These are phyloP conservation scores for Volvox africanus DNA, from an alignment of 139 green algal species.

Conservation along the genomic window DNA sequence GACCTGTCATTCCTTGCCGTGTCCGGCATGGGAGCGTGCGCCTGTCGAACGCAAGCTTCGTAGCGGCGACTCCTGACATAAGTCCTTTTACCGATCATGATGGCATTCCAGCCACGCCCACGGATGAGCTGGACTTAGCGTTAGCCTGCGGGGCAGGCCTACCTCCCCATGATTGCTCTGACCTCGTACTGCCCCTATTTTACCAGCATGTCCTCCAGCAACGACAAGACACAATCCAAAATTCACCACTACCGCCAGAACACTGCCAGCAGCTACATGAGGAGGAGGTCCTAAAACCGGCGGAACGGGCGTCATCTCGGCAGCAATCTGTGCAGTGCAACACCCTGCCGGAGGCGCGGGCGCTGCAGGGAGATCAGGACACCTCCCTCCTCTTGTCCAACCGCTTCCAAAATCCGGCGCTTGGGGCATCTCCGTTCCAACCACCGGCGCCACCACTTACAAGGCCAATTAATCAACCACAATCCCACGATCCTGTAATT, in stretches of 20 bases:
- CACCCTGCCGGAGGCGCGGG: neutral
- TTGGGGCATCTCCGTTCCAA: neutral
- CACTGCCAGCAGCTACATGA: neutral
- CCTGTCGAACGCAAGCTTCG: constrained; percentile 26
- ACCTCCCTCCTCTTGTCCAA: neutral
- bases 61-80: neutral
- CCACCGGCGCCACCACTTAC: neutral
- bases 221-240: neutral
- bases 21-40: neutral
- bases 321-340: too few relatives aligned
- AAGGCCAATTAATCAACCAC: neutral
- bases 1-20: neutral
- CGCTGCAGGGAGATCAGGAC: neutral
- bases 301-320: too few relatives aligned
- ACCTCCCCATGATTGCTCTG: neutral
- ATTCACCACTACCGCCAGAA: too few relatives aligned
- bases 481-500: neutral
- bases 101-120: constrained; percentile 15
- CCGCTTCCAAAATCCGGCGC: neutral
- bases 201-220: neutral
- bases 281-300: neutral
- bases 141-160: neutral
- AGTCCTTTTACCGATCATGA: neutral
- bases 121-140: constrained; percentile 23
- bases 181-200: neutral